Base-by-base conservation (phyloP, 2,329 filamentous ascomycete genomes). In the Chalaropsis ovoidea region DNA sequence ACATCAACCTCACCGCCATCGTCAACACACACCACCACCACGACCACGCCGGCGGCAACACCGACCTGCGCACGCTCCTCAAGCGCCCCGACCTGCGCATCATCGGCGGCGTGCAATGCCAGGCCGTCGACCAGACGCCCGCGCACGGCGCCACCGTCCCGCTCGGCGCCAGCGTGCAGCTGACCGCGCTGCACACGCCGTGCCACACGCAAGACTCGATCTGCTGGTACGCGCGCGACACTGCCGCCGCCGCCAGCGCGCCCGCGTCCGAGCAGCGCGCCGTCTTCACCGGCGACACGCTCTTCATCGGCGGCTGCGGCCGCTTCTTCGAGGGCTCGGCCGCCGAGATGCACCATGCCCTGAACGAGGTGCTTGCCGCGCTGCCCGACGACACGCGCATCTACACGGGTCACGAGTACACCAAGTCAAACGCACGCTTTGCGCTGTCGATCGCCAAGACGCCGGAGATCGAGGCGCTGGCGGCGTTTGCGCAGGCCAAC, bases 161-260 rank as follows among this genome's bases (percentile, higher is more conserved):
- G 69, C 84, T 99, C 68, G 94, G 94, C 65, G 81, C 82, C 70
- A 27, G 62, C 35, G 56, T 67, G 10, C 64, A 60, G 24, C 94
- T 99, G 74, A 81, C 82, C 15, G 88, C 89, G 27, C 79, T 97
- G n/a, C 89, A 97, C 76, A 99, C 94, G 13, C 94, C 94, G 1
- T 99, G 94, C 75, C 94, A 99, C 75, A 99, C 94, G 1, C 92
- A 96, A 77, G 94, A 99, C 77, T 96, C 92, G 75, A 96, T 99
- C 74, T 99, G 94, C 80, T 99, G 86, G 79, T 90, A 86, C 70
- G 86, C 94, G 79, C 84, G 96, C 76, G 93, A 99, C 72, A 42
- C 15, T 15, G 13, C 24, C 22, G 10, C 49, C 10, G 49, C 10
- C 1, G n/a, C n/a, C n/a, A n/a, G n/a, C n/a, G n/a, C n/a, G n/a